A percentile compares a stretch with the other conserved stretches of the same genome.
Conservation (phyloP, 345 rosid species). For the Sisymbrium altissimum region DNA sequence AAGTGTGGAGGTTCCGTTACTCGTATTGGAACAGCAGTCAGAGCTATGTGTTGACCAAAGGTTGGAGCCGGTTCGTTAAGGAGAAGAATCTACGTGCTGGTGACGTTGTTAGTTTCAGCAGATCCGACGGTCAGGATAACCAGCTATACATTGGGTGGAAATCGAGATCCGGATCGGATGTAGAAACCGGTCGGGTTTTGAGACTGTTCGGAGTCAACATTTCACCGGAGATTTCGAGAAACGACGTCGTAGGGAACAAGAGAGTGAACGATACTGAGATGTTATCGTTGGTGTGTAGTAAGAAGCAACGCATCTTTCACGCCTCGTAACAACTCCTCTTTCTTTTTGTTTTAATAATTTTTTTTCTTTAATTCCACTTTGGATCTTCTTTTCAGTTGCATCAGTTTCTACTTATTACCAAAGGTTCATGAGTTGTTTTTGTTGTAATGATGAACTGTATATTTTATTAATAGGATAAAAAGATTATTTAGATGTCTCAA, state of each 20-base stretch:
- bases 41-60: constrained; percentile 91
- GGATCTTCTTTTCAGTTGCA: background rate
- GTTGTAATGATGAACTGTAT: constrained; percentile 37
- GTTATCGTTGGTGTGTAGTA: constrained; percentile 52
- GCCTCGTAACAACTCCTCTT: constrained; percentile 56
- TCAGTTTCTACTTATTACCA: constrained; percentile 16
- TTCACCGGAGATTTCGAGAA: constrained; percentile 28
- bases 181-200: constrained; percentile 50
- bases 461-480: constrained; percentile 19
- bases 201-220: constrained; percentile 88
- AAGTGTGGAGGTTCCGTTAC: constrained; percentile 95
- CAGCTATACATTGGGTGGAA: constrained; percentile 73
- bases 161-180: constrained; percentile 33
- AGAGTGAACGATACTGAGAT: constrained; percentile 57
- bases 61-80: constrained; percentile 96
- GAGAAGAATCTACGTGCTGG: constrained; percentile 88
- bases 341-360: background rate
- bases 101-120: constrained; percentile 75
- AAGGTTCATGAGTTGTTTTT: constrained; percentile 36
- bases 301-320: constrained; percentile 73
- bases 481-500: background rate
- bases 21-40: constrained; percentile 99
- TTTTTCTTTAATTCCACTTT: background rate
- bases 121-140: constrained; percentile 71
- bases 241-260: constrained; percentile 44